Conservation (phyloP, 352 stramenopile genomes). For the Phytopythium mirpurense region DNA sequence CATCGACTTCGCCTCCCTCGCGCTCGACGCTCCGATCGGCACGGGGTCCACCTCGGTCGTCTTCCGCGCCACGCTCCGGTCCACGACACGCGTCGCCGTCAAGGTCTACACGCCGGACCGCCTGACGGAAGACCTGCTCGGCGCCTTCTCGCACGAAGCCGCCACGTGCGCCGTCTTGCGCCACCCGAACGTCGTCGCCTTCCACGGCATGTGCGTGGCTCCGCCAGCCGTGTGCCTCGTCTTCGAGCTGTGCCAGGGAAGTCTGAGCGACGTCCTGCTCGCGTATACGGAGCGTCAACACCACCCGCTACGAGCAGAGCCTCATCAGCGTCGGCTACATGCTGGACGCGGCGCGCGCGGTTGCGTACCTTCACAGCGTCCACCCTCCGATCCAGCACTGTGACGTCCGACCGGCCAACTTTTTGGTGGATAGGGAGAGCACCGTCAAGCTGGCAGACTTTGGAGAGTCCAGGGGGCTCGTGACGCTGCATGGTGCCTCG, state of each 20-base stretch:
- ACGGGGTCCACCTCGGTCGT: conserved; percentile 52
- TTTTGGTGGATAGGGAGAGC: conserved; percentile 29
- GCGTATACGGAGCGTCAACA: conserved; percentile 7
- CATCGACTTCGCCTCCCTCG: conserved; percentile 58
- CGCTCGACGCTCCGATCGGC: conserved; percentile 41
- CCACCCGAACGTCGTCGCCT: conserved; percentile 79
- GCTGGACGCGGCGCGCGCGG: conserved; percentile 53
- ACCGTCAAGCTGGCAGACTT: conserved; percentile 38
- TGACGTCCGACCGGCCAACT: conserved; percentile 41
- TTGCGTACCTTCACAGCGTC: conserved; percentile 49
- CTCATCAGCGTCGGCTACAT: conserved; percentile 58
- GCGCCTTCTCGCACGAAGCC: conserved; percentile 79
- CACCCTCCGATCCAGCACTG: conserved; percentile 35
- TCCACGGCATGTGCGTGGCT: conserved; percentile 81
- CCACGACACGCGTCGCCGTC: conserved; percentile 50
- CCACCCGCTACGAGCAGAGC: conserved; percentile 14
- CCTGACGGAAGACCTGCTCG: conserved; percentile 56
- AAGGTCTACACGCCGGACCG: conserved; percentile 72
- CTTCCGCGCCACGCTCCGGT: conserved; percentile 55
- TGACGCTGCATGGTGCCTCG: not conserved
- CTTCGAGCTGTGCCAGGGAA: conserved; percentile 46
- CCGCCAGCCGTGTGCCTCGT: conserved; percentile 72
- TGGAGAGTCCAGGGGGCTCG: conserved; percentile 13
- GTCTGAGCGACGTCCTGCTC: conserved; percentile 33
- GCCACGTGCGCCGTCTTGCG: conserved; percentile 61